phyloP scores from a whole-genome alignment of 108 stramenopile genomes.

The Skeletonema grethae region DNA sequence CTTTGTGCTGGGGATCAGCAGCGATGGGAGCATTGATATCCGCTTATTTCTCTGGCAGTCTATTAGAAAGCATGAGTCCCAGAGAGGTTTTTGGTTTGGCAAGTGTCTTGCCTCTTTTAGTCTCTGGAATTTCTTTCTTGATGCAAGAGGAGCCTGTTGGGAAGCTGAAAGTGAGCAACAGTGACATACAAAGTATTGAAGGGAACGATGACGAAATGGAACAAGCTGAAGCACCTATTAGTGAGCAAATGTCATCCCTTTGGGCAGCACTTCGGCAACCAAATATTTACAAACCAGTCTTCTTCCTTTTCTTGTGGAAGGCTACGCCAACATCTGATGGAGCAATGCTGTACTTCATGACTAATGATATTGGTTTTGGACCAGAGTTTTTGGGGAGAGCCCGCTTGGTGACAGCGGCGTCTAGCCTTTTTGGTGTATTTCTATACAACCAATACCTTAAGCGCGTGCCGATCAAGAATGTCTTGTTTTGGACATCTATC shows the following conservation, averaged over 20 bases:
- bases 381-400: slow-evolving; percentile 94
- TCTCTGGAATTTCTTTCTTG: slow-evolving; percentile 72
- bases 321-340: slow-evolving; percentile 92
- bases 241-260: slow-evolving; percentile 68
- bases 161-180: neutral
- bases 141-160: slow-evolving; percentile 73
- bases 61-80: slow-evolving; percentile 85
- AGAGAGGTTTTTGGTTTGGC: slow-evolving; percentile 89
- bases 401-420: slow-evolving; percentile 78
- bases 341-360: slow-evolving; percentile 93
- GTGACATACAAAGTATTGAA: slow-evolving; percentile 2
- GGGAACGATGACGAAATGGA: neutral
- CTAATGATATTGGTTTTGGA: slow-evolving; percentile 89
- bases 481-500: slow-evolving; percentile 86
- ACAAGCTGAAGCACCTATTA: slow-evolving; percentile 28
- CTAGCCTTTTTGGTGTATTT: slow-evolving; percentile 87
- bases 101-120: slow-evolving; percentile 84
- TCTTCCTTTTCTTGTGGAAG: slow-evolving; percentile 95
- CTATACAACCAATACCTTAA: slow-evolving; percentile 69
- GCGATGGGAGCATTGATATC: slow-evolving; percentile 88
- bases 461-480: slow-evolving; percentile 73
- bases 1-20: slow-evolving; percentile 90
- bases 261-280: slow-evolving; percentile 83
- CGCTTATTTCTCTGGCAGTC: slow-evolving; percentile 87
- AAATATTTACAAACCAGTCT: slow-evolving; percentile 88